phyloP scores from a whole-genome alignment of 192 early-diverging fungal species.

The Mortierella hygrophila region DNA sequence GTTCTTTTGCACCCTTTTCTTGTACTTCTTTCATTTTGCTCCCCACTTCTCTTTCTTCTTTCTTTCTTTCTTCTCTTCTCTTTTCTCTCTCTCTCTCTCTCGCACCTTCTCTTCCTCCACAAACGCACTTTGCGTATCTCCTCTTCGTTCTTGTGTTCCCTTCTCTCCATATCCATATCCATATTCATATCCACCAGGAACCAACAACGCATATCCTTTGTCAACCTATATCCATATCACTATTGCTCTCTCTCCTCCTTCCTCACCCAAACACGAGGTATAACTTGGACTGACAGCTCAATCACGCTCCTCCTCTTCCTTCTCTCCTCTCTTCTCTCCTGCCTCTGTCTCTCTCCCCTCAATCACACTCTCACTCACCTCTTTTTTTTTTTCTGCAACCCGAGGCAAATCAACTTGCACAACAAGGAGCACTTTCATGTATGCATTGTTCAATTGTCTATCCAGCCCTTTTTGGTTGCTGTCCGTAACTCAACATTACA shows the following conservation, averaged over 20 bases:
- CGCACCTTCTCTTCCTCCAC: neutral
- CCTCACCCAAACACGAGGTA: neutral
- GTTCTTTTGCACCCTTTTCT: too few relatives aligned
- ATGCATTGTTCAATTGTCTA: neutral
- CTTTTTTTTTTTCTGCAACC: neutral
- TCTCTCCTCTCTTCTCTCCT: slow-evolving; percentile 7
- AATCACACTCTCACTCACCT: neutral
- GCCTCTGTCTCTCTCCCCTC: neutral
- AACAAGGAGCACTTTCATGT: neutral
- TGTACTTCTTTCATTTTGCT: neutral
- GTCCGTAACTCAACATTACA: neutral
- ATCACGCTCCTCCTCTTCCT: neutral
- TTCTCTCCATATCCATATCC: neutral
- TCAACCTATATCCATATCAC: neutral
- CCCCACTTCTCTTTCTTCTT: neutral
- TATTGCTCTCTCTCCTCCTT: neutral
- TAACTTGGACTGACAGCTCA: neutral
- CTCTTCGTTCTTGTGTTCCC: neutral
- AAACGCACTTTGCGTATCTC: neutral
- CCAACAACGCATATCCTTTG: neutral
- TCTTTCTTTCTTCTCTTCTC: neutral
- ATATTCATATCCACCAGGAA: neutral
- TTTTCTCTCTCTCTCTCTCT: neutral
- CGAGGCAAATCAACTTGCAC: neutral
- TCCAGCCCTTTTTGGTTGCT: neutral